Percentiles rank a stretch among this genome's conserved stretches.
Conservation (phyloP, 192 early-diverging fungal species). For the Oehlia diaphana region DNA sequence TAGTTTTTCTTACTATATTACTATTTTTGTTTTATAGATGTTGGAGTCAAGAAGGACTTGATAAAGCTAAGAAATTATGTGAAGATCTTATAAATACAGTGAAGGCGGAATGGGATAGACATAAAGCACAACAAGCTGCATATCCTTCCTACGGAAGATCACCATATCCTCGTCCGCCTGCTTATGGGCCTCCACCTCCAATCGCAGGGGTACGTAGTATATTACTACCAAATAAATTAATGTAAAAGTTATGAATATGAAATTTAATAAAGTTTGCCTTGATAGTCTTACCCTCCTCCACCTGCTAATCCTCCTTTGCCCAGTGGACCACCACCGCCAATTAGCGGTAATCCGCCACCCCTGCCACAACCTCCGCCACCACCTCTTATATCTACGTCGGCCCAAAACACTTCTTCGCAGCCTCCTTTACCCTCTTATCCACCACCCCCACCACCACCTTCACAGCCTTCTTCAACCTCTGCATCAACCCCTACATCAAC, state of each 20-base stretch:
- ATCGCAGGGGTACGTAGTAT: conserved; percentile 31
- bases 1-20: neutral
- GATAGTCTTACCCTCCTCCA: conserved; percentile 30
- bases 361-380: conserved; percentile 23
- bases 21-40: conserved; percentile 45
- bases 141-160: conserved; percentile 20
- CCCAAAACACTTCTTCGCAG: conserved; percentile 27
- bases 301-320: conserved; percentile 43
- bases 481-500: no score
- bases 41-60: conserved; percentile 62
- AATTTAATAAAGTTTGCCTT: conserved; percentile 30
- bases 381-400: conserved; percentile 25
- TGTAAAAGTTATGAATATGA: conserved; percentile 30
- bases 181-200: conserved; percentile 28
- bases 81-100: conserved; percentile 81
- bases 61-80: conserved; percentile 66
- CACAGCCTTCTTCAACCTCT: conserved; percentile 32
- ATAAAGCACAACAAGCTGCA: conserved; percentile 39
- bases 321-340: conserved; percentile 33
- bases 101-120: conserved; percentile 63
- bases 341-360: conserved; percentile 16
- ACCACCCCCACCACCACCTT: conserved; percentile 30
- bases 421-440: conserved; percentile 25
- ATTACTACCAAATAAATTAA: conserved; percentile 30
- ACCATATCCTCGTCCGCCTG: conserved; percentile 33